Evolutionary conservation across 2,329 filamentous ascomycete genomes (phyloP).

Genomic region (Bretziella fagacearum): DNA sequence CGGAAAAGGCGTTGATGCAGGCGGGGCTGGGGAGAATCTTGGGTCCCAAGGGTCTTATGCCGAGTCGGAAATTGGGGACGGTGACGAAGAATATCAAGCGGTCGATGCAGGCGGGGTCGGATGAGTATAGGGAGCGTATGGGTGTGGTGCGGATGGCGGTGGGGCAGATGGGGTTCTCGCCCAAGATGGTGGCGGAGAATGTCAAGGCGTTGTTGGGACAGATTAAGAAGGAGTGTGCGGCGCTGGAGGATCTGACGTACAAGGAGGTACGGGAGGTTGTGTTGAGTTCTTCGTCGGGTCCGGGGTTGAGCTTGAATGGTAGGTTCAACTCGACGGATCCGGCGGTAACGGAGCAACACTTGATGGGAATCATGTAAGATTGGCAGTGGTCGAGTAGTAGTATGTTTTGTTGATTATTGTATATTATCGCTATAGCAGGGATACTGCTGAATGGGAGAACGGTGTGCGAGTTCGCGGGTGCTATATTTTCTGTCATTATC

Average conservation of each 20-base stretch:
- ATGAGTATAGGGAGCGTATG: constrained; percentile 69
- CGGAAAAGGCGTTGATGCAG: constrained; percentile 62
- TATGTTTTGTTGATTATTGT: constrained; percentile 10
- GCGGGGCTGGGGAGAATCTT: constrained; percentile 64
- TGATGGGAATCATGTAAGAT: constrained; percentile 37
- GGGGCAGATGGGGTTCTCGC: constrained; percentile 76
- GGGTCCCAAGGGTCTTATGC: constrained; percentile 86
- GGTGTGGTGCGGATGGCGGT: constrained; percentile 81
- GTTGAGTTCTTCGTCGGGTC: constrained; percentile 71
- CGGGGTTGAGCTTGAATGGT: constrained; percentile 74
- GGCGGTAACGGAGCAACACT: constrained; percentile 33
- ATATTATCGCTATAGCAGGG: constrained; percentile 8
- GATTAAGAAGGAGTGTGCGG: constrained; percentile 60
- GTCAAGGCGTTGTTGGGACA: constrained; percentile 59
- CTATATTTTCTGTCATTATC: neutral
- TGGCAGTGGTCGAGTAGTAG: neutral
- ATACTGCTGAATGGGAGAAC: neutral
- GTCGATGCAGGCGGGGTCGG: constrained; percentile 64
- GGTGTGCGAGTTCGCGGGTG: neutral
- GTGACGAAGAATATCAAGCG: constrained; percentile 63
- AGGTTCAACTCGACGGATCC: constrained; percentile 50
- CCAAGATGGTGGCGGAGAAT: constrained; percentile 71
- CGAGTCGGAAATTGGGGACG: constrained; percentile 70
- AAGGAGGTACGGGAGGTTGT: constrained; percentile 44
- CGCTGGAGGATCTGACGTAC: constrained; percentile 41